A percentile compares a stretch with the other conserved stretches of the same genome.
Evolutionary conservation across 1,284 basidiomycete genomes (phyloP).

Genomic region (Cutaneotrichosporon curvatum): DNA sequence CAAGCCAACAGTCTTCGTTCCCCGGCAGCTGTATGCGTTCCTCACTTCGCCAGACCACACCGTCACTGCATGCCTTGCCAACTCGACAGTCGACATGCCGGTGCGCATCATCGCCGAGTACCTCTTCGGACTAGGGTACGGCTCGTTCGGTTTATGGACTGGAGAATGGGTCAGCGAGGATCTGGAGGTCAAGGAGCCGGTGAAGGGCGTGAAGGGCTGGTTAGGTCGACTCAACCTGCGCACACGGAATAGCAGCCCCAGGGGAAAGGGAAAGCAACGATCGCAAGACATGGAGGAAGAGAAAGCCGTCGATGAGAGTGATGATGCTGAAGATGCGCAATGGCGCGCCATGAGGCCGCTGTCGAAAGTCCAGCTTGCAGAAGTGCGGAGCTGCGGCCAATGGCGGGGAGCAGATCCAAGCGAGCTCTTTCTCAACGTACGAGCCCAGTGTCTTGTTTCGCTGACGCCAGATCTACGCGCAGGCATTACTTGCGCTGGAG

Average conservation of each 20-base stretch:
- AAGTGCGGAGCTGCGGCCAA: slow-evolving; percentile 20
- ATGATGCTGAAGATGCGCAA: slow-evolving; percentile 10
- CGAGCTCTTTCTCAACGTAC: slow-evolving; percentile 18
- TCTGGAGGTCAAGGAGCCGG: slow-evolving; percentile 1
- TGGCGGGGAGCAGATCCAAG: slow-evolving; percentile 22
- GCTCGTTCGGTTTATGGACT: slow-evolving; percentile 13
- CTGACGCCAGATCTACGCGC: slow-evolving; percentile 23
- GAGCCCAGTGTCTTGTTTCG: background rate
- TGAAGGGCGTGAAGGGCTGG: slow-evolving; percentile 7
- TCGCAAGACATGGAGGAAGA: slow-evolving; percentile 1
- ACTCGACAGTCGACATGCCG: slow-evolving; percentile 17
- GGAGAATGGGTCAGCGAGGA: slow-evolving; percentile 2
- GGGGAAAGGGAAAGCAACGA: background rate
- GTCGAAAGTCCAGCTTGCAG: slow-evolving; percentile 17
- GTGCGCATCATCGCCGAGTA: slow-evolving; percentile 22
- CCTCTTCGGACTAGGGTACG: slow-evolving; percentile 18
- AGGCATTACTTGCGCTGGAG: slow-evolving; percentile 24
- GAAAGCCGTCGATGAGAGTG: background rate
- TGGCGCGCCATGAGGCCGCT: slow-evolving; percentile 5
- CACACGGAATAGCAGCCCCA: background rate
- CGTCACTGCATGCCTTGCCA: slow-evolving; percentile 13
- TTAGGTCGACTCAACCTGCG: background rate
- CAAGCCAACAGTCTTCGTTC: slow-evolving; percentile 11
- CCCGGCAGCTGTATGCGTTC: slow-evolving; percentile 14
- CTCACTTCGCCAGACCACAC: slow-evolving; percentile 15